These are phyloP conservation scores for Zostera marina DNA, from an alignment of 116 monocot species.

Conservation along the genomic window DNA sequence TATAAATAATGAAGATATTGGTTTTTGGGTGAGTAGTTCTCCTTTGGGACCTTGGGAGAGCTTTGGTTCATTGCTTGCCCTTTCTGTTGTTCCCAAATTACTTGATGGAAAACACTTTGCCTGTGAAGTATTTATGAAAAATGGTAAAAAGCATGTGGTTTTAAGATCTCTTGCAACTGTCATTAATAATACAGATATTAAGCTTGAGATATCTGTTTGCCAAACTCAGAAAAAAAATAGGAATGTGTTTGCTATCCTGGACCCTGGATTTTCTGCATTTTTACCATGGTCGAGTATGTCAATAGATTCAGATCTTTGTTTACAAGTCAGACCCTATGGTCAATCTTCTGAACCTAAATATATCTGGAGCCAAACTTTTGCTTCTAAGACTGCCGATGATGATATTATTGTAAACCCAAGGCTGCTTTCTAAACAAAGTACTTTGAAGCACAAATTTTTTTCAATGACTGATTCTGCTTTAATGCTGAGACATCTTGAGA, in stretches of 20 bases:
- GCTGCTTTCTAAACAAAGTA: conserved; percentile 31
- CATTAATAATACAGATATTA: conserved; percentile 60
- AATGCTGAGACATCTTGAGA: conserved; percentile 64
- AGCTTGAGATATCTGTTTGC: conserved; percentile 60
- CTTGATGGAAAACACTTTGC: conserved; percentile 51
- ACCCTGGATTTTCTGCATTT: conserved; percentile 50
- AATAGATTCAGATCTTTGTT: conserved; percentile 36
- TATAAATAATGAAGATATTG: conserved; percentile 27
- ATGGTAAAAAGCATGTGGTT: conserved; percentile 70
- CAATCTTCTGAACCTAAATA: conserved; percentile 39
- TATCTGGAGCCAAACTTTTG: conserved; percentile 50
- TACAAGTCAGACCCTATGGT: conserved; percentile 65
- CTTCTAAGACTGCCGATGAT: conserved; percentile 13
- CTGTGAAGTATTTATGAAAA: conserved; percentile 62
- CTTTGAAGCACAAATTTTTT: conserved; percentile 15
- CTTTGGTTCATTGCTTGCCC: conserved; percentile 56
- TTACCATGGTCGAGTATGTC: conserved; percentile 59
- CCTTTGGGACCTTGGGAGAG: conserved; percentile 77
- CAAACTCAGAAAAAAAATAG: conserved; percentile 13
- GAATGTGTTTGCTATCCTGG: conserved; percentile 39
- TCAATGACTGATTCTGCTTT: conserved; percentile 22
- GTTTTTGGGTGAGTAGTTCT: conserved; percentile 67
- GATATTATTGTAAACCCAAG: conserved; percentile 21
- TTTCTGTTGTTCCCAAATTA: conserved; percentile 50
- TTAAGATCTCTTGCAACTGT: conserved; percentile 64